Base-by-base conservation (phyloP, 140 eudicot species). In the Anethum foeniculum region DNA sequence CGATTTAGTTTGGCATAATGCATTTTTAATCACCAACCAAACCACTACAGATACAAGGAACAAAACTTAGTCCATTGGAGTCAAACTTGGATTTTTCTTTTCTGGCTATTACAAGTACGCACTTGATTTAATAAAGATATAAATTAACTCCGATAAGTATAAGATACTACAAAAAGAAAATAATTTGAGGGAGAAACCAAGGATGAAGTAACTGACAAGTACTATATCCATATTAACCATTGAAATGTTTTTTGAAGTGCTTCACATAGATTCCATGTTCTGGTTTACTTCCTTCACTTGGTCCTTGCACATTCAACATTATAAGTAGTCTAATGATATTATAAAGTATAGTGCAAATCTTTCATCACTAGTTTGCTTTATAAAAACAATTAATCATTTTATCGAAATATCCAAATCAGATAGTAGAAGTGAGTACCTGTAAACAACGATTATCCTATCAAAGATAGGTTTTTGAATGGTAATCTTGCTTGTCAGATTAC, bases 151-250 rank as follows among this genome's bases (percentile, higher is more conserved):
- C 9, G 7, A 44, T 8, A 75, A 77, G 13, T 15, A 14, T 32
- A 62, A 8, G 23, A 79, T 81, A 47, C 54, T 72, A 32, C 81
- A 54, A 34, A 67, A 73, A 64, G 3, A 48, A 60, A 47, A 65
- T 62, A 7, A 47, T n/a, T 25, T 23, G 58, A 43, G 38, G 47
- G 60, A 19, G 76, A 6, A 30, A 38, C 16, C 3, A 44, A 14
- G 28, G 43, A 48, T 23, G 80, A 49, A 69, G 21, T 38, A 43
- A 89, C 96, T 71, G 79, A 94, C 98, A 16, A 94, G 88, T 81
- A 94, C 98, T 82, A 94, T 86, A 86, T 94, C 98, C 98, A 94
- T 85, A 86, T 94, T 97, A 78, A 97, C 98, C 98, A 94, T 94
- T 48, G 98, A 97, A 80, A 94, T 94, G 86, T 90, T 89, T 86